Evolutionary conservation across 345 rosid genomes (phyloP), one percentile per base, ranked within the genome.

Genomic region (Ricinus communis): DNA sequence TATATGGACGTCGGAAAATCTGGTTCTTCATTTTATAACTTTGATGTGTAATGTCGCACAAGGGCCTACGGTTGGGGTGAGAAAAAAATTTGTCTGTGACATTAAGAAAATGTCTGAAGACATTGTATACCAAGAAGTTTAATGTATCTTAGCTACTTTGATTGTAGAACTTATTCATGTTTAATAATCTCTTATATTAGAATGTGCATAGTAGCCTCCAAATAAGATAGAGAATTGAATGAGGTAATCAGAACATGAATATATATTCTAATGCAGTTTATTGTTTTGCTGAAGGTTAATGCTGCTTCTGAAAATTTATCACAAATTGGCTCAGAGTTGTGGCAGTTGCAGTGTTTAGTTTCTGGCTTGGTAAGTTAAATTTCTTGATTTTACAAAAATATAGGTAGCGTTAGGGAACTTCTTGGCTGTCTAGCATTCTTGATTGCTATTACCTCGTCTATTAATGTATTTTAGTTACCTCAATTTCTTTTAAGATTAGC

Each of bases 361-460:
- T 81, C 81, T 71, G 81, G 86, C 70, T 77, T 88, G 92, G 98
- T 91, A 80, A 82, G 96, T 73, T 73, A 66, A 45, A 43, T 70
- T 50, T 64, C 28, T 4, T 49, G 21, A 6, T n/a, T 51, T 56
- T 73, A 19, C 51, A 30, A 28, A 5, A 15, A 8, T 28, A 40
- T 49, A 56, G 58, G 8, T n/a, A 30, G 5, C 40, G 54, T 1
- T 18, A 1, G 55, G 11, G 45, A n/a, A 22, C 27, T 36, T 65
- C 2, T n/a, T 49, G 68, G 19, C 31, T 38, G 36, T 70, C 15
- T 36, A 43, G 24, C 22, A 18, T 31, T 51, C 28, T 5, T 9
- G 16, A 19, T 24, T 7, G 28, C 18, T 61, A 41, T 16, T 56
- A 24, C 5, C 10, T n/a, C 19, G 18, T 10, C 16, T 51, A 38